These are phyloP conservation scores for Hamamelis virginiana DNA, from an alignment of 164 flowering plant species.

Conservation along the genomic window DNA sequence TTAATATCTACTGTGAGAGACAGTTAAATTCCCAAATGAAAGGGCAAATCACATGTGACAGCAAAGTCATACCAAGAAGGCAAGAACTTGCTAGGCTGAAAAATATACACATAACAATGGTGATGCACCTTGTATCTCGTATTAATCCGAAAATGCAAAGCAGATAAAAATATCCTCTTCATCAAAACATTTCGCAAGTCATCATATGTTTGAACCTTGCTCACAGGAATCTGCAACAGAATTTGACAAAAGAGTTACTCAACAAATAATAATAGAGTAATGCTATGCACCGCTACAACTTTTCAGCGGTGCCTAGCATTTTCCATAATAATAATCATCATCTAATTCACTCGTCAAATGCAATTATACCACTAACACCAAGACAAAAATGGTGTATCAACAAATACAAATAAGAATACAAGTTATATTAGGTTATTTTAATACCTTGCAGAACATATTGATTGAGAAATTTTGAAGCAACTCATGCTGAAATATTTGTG, in stretches of 20 bases:
- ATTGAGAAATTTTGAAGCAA: conserved; percentile 92
- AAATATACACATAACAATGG: not conserved
- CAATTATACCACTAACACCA: not conserved
- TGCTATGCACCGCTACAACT: no score
- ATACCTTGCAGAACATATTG: conserved; percentile 98
- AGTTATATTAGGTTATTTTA: conserved; percentile 1
- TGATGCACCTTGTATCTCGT: conserved; percentile 89
- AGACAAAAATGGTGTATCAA: not conserved
- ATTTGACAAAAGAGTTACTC: not conserved
- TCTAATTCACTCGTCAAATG: not conserved
- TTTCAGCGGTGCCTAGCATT: no score
- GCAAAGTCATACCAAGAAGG: not conserved
- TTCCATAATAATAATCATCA: not conserved
- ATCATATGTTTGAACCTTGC: conserved; percentile 71
- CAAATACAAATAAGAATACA: not conserved
- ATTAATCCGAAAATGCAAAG: conserved; percentile 93
- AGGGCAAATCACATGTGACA: not conserved
- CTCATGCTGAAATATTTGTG: conserved; percentile 98
- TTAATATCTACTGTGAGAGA: not conserved
- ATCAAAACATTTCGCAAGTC: conserved; percentile 87
- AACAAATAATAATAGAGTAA: not conserved
- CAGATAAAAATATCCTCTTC: conserved; percentile 97
- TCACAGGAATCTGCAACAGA: conserved; percentile 78
- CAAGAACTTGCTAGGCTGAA: not conserved
- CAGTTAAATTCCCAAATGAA: not conserved